Evolutionary conservation across 371 early-diverging fungal species (phyloP).

Genomic region (Mucor racemosus): DNA sequence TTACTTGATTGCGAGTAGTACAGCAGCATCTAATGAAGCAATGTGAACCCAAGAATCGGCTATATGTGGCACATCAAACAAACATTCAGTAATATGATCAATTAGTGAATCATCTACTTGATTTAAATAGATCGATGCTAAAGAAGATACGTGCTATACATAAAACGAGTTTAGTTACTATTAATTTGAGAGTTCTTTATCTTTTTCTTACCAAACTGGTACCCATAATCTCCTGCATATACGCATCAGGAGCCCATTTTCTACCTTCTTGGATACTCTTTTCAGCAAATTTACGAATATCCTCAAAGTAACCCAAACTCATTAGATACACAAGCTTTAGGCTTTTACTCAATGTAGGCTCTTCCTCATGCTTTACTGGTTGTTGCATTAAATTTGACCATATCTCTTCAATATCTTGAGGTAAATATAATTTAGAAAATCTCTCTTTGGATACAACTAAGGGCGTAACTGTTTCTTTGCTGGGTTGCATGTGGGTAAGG

Average conservation of each 20-base stretch:
- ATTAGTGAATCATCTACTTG: conserved; percentile 68
- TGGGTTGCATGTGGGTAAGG: conserved; percentile 32
- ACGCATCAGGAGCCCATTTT: conserved; percentile 58
- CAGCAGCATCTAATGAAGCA: conserved; percentile 64
- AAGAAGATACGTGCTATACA: conserved; percentile 60
- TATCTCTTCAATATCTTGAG: conserved; percentile 45
- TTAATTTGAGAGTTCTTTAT: too few relatives aligned
- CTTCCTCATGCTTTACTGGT: conserved; percentile 22
- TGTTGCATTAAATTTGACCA: conserved; percentile 51
- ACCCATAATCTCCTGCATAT: conserved; percentile 68
- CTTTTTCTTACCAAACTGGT: conserved; percentile 58
- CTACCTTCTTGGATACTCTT: conserved; percentile 51
- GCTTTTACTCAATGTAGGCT: conserved; percentile 24
- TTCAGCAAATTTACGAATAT: conserved; percentile 55
- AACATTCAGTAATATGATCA: conserved; percentile 58
- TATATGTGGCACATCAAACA: conserved; percentile 54
- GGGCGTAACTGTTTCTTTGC: conserved; percentile 1
- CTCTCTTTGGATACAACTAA: conserved; percentile 4
- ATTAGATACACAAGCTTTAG: conserved; percentile 58
- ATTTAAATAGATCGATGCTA: conserved; percentile 59
- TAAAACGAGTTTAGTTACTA: not conserved
- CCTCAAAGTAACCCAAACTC: conserved; percentile 62
- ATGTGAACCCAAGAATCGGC: conserved; percentile 61
- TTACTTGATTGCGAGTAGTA: conserved; percentile 66
- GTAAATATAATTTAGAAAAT: conserved; percentile 21